phyloP scores from a whole-genome alignment of 129 eudicot species.

The Pseudognaphalium luteoalbum region DNA sequence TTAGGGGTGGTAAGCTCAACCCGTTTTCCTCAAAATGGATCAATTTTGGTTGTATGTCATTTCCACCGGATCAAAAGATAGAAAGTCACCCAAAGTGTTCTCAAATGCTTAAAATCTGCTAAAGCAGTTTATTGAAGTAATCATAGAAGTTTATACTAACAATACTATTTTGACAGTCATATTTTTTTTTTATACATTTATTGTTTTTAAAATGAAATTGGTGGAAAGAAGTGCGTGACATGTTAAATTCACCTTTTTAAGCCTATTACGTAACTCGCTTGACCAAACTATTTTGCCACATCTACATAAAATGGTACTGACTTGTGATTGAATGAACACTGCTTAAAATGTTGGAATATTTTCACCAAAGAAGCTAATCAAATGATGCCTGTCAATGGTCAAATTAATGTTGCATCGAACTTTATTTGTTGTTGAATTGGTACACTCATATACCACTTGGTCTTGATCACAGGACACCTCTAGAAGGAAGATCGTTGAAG shows the following conservation, averaged over 20 bases:
- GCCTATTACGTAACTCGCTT: not conserved
- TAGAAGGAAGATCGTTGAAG: conserved; percentile 45
- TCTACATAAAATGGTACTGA: not conserved
- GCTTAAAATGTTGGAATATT: not conserved
- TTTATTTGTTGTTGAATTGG: not conserved
- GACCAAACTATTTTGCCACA: not conserved
- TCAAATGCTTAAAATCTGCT: not conserved
- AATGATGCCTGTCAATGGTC: not conserved
- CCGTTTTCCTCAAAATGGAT: not conserved
- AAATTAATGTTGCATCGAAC: not conserved
- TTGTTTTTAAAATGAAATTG: not conserved
- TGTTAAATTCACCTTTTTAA: not conserved
- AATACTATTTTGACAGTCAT: not conserved
- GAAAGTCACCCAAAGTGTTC: not conserved
- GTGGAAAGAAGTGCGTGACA: not conserved
- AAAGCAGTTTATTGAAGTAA: not conserved
- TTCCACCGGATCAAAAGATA: not conserved
- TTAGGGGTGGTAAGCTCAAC: not conserved
- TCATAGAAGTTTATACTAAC: not conserved
- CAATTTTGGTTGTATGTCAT: not conserved
- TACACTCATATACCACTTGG: conserved; percentile 14
- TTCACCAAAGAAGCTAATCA: not conserved
- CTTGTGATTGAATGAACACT: not conserved
- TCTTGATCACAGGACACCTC: conserved; percentile 39
- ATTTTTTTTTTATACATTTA: not conserved